Base-by-base conservation (phyloP, 73 alveolate genomes). In the Blepharisma japonicum region DNA sequence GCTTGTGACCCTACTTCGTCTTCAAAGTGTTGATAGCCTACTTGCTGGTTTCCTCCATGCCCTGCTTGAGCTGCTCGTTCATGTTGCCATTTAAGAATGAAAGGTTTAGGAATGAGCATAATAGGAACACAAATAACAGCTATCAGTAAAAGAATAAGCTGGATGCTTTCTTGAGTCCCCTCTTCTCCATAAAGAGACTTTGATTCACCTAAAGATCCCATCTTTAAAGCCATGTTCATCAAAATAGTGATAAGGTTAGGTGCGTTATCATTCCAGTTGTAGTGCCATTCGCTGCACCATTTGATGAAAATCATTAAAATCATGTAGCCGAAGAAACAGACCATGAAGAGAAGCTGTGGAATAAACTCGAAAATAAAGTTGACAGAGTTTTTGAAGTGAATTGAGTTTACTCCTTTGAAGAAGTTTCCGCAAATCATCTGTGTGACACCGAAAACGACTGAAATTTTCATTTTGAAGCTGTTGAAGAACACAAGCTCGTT, bases 381-480 rank as follows among this genome's bases (percentile, higher is more conserved):
- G 23, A 89, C 76, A 66, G 50, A 61, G 56, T 88, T 94, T 71
- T 89, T 92, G 81, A 95, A 97, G 80, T 95, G 90, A 46, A 86
- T 48, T 55, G 95, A 87, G 78, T 97, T 97, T 49, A 85, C 85
- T 51, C 98, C 99, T 78, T 93, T 87, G 87, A 97, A 79, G 68
- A 94, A 72, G 55, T 95, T 90, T 32, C 99, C 99, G 55, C 92
- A 79, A 21, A 91, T 71, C 99, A 97, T 97, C 83, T 97, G 95
- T 71, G 91, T 72, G 7, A 95, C 98, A 5, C 99, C 99, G 6
- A 94, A 83, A 47, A 97, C 94, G 70, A 97, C 98, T 48, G 99
- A 90, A 84, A 94, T 79, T 83, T 97, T 97, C 99, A 97, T 97
- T 81, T 97, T 97, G 50, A 94, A 85, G 6, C 98, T 92, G 82